Evolutionary conservation across 2,329 filamentous ascomycete species (phyloP), one percentile per base, ranked within the genome.

Genomic region (Fusarium lateritium): DNA sequence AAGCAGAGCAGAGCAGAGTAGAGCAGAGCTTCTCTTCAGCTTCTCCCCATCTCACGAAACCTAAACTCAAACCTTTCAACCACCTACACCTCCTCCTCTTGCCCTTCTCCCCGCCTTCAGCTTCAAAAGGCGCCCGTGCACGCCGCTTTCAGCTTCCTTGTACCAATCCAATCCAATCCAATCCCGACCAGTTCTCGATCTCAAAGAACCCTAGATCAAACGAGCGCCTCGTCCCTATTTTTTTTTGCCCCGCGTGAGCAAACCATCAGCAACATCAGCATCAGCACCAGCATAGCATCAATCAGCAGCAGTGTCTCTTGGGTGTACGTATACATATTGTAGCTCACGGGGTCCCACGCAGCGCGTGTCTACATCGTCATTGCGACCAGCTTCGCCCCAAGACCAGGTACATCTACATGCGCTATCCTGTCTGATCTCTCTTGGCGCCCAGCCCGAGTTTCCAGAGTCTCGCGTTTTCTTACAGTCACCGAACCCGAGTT

Each of bases 381-480:
- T 51, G 45, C 56, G 54, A 49, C 56, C 49, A 58, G 56, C 54
- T 51, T 60, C 42, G 46, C 56, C 49, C 33, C 46, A 22, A 31
- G 28, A 44, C 62, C 31, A 64, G 53, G 62, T 67, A 64, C 62
- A 59, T 44, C 44, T 59, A 50, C 62, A 49, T 65, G 33, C 57
- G 40, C 49, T 55, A 53, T 52, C 50, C 56, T 69, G 51, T 65
- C 60, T 69, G 56, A 55, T 54, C 51, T 54, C 34, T 62, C 67
- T 70, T 70, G 67, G 67, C 67, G 67, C 67, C 62, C 42, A 61
- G 63, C 52, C 53, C 47, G 66, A 65, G 54, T 68, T 65, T 64
- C 61, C 47, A 51, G 28, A 31, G 45, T 38, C 53, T 58, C 49
- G 43, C 55, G 34, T 61, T 54, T 63, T 55, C 60, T 53, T 50